Conservation (phyloP, 2,329 filamentous ascomycete species). For the Fusarium hostae region DNA sequence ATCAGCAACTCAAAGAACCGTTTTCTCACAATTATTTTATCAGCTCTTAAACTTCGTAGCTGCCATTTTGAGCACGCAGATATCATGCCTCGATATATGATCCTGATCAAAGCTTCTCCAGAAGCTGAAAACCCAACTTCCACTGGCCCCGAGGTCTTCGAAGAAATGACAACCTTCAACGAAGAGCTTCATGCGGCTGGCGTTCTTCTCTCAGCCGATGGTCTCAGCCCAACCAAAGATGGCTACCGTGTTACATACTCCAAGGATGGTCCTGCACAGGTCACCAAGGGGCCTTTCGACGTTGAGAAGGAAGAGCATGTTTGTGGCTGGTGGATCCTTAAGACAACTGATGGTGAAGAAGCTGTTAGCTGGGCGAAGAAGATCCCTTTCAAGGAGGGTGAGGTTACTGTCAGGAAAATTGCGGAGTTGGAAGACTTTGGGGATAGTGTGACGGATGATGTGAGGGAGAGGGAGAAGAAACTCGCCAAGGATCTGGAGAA, state of each 20-base stretch:
- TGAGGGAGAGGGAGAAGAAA: constrained; percentile 27
- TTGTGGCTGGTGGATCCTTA: constrained; percentile 49
- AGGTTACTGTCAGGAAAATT: constrained; percentile 42
- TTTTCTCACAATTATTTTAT: neutral
- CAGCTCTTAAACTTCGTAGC: neutral
- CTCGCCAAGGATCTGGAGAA: constrained; percentile 1
- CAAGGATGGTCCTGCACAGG: constrained; percentile 25
- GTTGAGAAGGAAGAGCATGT: constrained; percentile 41
- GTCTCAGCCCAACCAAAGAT: constrained; percentile 41
- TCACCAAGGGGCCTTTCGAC: constrained; percentile 47
- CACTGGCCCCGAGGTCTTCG: constrained; percentile 33
- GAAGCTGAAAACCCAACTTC: constrained; percentile 36
- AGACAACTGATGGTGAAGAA: constrained; percentile 44
- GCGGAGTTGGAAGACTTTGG: constrained; percentile 39
- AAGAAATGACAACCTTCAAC: constrained; percentile 45
- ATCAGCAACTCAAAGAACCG: neutral
- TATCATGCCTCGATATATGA: constrained; percentile 47
- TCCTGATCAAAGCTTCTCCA: constrained; percentile 46
- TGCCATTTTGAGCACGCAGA: neutral
- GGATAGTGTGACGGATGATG: constrained; percentile 25
- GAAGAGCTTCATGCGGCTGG: constrained; percentile 43
- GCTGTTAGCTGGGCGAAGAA: constrained; percentile 48
- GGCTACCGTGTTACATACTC: constrained; percentile 46
- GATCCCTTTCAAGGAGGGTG: constrained; percentile 40
- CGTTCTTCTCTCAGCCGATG: constrained; percentile 44